A percentile compares a stretch with the other conserved stretches of the same genome.
These are phyloP conservation scores for Lenwebbia sp. DNA, from an alignment of 345 rosid species.

Conservation along the genomic window DNA sequence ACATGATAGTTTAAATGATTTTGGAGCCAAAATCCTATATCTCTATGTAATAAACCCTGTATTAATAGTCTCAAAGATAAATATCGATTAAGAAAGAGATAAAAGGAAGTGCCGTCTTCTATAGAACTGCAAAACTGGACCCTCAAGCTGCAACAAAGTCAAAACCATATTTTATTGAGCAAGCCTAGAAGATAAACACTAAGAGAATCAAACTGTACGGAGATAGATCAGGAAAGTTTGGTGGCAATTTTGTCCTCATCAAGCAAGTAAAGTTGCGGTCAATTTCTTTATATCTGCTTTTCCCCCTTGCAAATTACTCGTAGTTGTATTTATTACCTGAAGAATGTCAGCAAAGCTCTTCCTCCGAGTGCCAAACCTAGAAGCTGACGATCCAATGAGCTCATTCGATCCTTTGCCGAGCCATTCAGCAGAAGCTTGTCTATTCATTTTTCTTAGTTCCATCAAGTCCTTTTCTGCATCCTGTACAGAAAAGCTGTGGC, in stretches of 20 bases:
- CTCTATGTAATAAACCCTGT: neutral
- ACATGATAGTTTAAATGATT: neutral
- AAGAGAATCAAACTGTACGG: neutral
- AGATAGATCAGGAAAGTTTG: neutral
- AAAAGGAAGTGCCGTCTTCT: neutral
- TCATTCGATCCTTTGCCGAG: slow-evolving; percentile 33
- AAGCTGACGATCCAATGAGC: slow-evolving; percentile 20
- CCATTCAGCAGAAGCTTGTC: slow-evolving; percentile 37
- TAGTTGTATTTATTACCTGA: slow-evolving; percentile 36
- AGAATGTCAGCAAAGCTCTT: slow-evolving; percentile 97
- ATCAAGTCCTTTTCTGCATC: slow-evolving; percentile 56
- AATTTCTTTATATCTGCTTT: neutral
- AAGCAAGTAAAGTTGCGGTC: neutral
- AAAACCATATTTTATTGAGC: neutral
- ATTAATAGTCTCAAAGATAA: neutral
- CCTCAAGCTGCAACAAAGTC: neutral
- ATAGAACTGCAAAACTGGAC: neutral
- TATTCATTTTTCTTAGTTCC: slow-evolving; percentile 48
- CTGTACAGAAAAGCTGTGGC: slow-evolving; percentile 36
- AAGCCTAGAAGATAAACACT: neutral
- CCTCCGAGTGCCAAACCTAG: slow-evolving; percentile 64
- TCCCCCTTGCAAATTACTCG: neutral
- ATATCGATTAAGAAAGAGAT: neutral
- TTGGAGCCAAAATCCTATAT: neutral
- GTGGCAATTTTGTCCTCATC: neutral